Evolutionary conservation across 2,329 filamentous ascomycete genomes (phyloP), one percentile per base, ranked within the genome.

Genomic region (Amesomyces nigricolor): DNA sequence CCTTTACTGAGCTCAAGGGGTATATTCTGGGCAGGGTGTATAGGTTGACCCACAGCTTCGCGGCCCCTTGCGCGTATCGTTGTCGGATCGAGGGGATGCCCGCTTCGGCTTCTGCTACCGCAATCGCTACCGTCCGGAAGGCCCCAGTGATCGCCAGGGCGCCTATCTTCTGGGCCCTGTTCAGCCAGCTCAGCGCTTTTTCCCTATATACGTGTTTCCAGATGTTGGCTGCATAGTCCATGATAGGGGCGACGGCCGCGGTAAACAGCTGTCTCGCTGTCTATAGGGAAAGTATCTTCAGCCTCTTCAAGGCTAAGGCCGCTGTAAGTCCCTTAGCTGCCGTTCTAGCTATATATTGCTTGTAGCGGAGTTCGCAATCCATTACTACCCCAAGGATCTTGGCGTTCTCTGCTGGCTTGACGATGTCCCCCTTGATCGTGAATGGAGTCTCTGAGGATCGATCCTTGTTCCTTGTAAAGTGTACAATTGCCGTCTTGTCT

Each of bases 201-300:
- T 19, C 37, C 37, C 47, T 38, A n/a, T 26, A 49, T 1, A 22
- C 14, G 17, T 49, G 26, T 46, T 37, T 55, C 54, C 47, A 61
- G 35, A 59, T 48, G 14, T 48, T 59, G n/a, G 61, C 57, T 30
- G 60, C 58, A 43, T 63, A 63, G 53, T 63, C 57, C 19, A 61
- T 55, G 10, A 61, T 51, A 22, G 52, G 60, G 11, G 56, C 58
- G 11, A 63, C 60, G 40, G 51, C 62, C 38, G 57, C 48, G 14
- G 52, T 48, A 45, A 59, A 63, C 8, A 62, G 47, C 46, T 62
- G 57, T 49, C 60, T 50, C 29, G 58, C 53, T 32, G 40, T 63
- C 37, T 52, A 53, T 22, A 54, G 56, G 16, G 49, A 57, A 11
- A 62, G 47, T 17, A 53, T 53, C 49, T 59, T 58, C 9, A 62